phyloP scores from a whole-genome alignment of 1,284 basidiomycete species.

The Fomitopsis betulina region DNA sequence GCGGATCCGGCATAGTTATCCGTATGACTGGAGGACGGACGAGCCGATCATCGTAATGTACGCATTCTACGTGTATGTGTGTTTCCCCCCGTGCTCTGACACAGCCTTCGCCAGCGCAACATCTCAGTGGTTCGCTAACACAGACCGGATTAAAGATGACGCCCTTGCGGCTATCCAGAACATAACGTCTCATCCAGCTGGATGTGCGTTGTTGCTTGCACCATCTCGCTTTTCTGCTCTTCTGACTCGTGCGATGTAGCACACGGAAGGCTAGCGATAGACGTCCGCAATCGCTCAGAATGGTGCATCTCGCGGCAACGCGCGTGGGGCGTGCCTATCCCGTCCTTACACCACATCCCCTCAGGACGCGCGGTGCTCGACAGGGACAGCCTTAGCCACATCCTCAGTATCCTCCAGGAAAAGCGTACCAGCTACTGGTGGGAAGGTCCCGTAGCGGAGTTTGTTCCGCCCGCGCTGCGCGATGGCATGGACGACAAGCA shows the following conservation, averaged over 20 bases:
- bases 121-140: slow-evolving; percentile 96
- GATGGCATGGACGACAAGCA: slow-evolving; percentile 36
- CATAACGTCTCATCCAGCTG: slow-evolving; percentile 77
- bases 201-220: slow-evolving; percentile 47
- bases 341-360: slow-evolving; percentile 72
- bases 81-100: neutral
- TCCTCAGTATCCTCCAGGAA: slow-evolving; percentile 67
- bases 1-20: slow-evolving; percentile 84
- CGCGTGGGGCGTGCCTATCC: slow-evolving; percentile 98
- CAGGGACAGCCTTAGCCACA: slow-evolving; percentile 68
- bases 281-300: slow-evolving; percentile 85
- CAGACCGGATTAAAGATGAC: slow-evolving; percentile 77
- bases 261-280: slow-evolving; percentile 81
- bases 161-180: slow-evolving; percentile 70
- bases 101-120: slow-evolving; percentile 63
- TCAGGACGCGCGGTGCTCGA: slow-evolving; percentile 70
- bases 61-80: slow-evolving; percentile 18
- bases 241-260: slow-evolving; percentile 40
- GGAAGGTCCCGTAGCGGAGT: slow-evolving; percentile 81
- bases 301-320: slow-evolving; percentile 99
- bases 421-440: slow-evolving; percentile 90
- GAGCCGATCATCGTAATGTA: slow-evolving; percentile 89
- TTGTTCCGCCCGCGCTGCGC: slow-evolving; percentile 61
- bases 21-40: slow-evolving; percentile 97
- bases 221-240: neutral